phyloP scores from a whole-genome alignment of 1,139 yeast genomes.

The Scheffersomyces lignicola region DNA sequence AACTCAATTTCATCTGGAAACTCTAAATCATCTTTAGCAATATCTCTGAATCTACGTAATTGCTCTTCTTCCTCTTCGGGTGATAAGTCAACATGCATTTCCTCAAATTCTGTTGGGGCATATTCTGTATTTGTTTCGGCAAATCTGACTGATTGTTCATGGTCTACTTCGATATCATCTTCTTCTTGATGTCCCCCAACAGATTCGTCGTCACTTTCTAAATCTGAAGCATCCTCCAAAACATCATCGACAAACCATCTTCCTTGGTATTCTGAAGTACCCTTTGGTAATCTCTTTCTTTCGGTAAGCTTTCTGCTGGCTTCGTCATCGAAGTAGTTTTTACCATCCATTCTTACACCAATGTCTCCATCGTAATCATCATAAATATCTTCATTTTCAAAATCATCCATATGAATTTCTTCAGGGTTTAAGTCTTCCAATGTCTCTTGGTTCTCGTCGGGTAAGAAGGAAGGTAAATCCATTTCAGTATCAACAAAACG shows the following conservation, averaged over 20 bases:
- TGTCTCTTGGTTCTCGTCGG: slow-evolving; percentile 61
- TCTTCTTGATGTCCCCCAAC: slow-evolving; percentile 19
- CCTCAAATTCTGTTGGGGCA: slow-evolving; percentile 49
- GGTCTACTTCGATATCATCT: slow-evolving; percentile 28
- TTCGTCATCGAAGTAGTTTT: slow-evolving; percentile 54
- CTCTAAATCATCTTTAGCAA: slow-evolving; percentile 81
- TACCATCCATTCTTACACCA: slow-evolving; percentile 74
- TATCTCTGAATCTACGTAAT: slow-evolving; percentile 62
- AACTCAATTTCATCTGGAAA: slow-evolving; percentile 96
- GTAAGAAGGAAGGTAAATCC: slow-evolving; percentile 28
- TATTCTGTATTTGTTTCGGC: slow-evolving; percentile 25
- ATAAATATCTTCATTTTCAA: slow-evolving; percentile 43
- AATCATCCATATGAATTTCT: slow-evolving; percentile 53
- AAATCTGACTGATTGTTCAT: slow-evolving; percentile 35
- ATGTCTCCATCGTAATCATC: slow-evolving; percentile 43
- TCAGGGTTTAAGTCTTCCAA: slow-evolving; percentile 67
- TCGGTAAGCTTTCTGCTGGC: slow-evolving; percentile 26
- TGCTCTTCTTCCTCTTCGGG: slow-evolving; percentile 86
- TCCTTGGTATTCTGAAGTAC: slow-evolving; percentile 92
- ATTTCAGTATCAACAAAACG: slow-evolving; percentile 17
- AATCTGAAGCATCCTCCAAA: slow-evolving; percentile 50
- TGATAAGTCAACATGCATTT: slow-evolving; percentile 67
- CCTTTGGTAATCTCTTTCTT: slow-evolving; percentile 65
- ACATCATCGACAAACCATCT: slow-evolving; percentile 78
- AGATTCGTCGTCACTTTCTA: slow-evolving; percentile 40